phyloP scores from a whole-genome alignment of 1,284 basidiomycete species.

The Austropuccinia psidii region DNA sequence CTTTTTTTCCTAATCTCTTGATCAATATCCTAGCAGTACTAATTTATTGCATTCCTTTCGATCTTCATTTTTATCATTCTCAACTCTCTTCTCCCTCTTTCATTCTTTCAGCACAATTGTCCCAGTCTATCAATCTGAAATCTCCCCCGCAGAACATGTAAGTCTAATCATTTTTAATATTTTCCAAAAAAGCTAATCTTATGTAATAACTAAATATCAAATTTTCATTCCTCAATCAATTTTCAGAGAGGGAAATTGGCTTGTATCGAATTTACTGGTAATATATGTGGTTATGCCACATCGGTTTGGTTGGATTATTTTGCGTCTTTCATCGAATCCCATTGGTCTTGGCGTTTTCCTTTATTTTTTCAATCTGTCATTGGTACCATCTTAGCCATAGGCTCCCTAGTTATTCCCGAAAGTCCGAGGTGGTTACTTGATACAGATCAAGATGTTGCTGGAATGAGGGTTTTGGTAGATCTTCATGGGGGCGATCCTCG shows the following conservation, averaged over 20 bases:
- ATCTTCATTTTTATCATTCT: slow-evolving; percentile 20
- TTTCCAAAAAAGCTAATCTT: background rate
- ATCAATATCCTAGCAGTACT: too few relatives aligned
- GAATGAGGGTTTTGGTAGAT: slow-evolving; percentile 79
- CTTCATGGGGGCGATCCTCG: slow-evolving; percentile 75
- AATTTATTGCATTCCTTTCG: too few relatives aligned
- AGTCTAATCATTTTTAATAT: slow-evolving; percentile 43
- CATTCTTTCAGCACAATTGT: slow-evolving; percentile 68
- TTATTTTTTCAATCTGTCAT: slow-evolving; percentile 57
- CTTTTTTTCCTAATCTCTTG: background rate
- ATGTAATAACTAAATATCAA: background rate
- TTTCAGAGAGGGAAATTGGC: slow-evolving; percentile 76
- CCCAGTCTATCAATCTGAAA: slow-evolving; percentile 95
- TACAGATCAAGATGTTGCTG: slow-evolving; percentile 72
- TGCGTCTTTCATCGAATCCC: slow-evolving; percentile 61
- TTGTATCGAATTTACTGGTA: slow-evolving; percentile 93
- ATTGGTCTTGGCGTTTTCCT: slow-evolving; percentile 50
- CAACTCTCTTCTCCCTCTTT: background rate
- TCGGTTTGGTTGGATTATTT: slow-evolving; percentile 96
- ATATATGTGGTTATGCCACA: slow-evolving; percentile 75
- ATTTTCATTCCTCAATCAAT: background rate
- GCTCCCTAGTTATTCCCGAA: slow-evolving; percentile 82
- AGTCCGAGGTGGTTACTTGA: slow-evolving; percentile 94
- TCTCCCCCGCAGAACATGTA: slow-evolving; percentile 86
- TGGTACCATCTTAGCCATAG: slow-evolving; percentile 69